A percentile compares a stretch with the other conserved stretches of the same genome.
phyloP scores from a whole-genome alignment of 169 alveolate genomes.

The Eimeria necatrix region DNA sequence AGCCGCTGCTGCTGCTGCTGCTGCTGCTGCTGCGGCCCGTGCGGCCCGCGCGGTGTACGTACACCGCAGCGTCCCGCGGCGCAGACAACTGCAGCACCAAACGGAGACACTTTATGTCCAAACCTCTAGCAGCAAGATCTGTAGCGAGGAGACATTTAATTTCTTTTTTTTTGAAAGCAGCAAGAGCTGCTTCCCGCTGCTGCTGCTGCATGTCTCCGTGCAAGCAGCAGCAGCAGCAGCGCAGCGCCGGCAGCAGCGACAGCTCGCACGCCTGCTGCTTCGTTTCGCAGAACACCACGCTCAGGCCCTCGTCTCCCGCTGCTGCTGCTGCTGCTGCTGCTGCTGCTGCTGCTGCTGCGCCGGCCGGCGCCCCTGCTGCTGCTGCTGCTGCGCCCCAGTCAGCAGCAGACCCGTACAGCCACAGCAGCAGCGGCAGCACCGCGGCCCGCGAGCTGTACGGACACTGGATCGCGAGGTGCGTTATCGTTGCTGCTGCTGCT shows the following conservation, averaged over 20 bases:
- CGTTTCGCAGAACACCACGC: conserved; percentile 94
- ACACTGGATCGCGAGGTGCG: conserved; percentile 92
- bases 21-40: conserved; percentile 95
- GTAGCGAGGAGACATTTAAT: conserved; percentile 94
- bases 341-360: not conserved
- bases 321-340: conserved; percentile 44
- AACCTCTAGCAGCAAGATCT: conserved; percentile 95
- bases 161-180: conserved; percentile 89
- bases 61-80: conserved; percentile 91
- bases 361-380: not conserved
- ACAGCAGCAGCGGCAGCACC: conserved; percentile 91
- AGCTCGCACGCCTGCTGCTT: conserved; percentile 93
- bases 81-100: conserved; percentile 92
- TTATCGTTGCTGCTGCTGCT: not conserved
- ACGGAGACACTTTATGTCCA: conserved; percentile 93
- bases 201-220: conserved; percentile 95
- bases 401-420: conserved; percentile 85
- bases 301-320: conserved; percentile 86
- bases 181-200: conserved; percentile 93
- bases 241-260: conserved; percentile 88
- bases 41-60: conserved; percentile 93
- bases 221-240: conserved; percentile 88
- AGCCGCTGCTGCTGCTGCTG: conserved; percentile 85
- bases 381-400: not conserved
- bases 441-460: conserved; percentile 89